phyloP scores from a whole-genome alignment of 371 early-diverging fungal species.

The Blakeslea trispora region DNA sequence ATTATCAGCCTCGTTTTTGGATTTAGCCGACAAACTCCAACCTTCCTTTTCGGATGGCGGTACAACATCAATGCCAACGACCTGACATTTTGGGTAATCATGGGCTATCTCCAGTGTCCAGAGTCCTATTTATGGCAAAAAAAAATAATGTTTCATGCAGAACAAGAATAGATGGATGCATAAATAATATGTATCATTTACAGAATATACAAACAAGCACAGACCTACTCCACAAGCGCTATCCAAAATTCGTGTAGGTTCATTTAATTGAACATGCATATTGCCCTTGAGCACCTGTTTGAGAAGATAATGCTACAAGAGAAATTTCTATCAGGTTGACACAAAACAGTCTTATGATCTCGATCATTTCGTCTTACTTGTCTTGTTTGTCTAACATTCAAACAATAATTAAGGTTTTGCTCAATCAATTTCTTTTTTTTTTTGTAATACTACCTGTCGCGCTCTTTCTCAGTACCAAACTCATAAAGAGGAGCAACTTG shows the following conservation, averaged over 20 bases:
- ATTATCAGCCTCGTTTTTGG: constrained; percentile 2
- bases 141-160: too few relatives aligned
- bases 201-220: not conserved
- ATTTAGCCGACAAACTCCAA: constrained; percentile 8
- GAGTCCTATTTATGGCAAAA: constrained; percentile 26
- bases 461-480: constrained; percentile 31
- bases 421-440: too few relatives aligned
- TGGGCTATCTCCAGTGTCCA: constrained; percentile 67
- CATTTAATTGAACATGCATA: constrained; percentile 17
- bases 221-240: constrained; percentile 29
- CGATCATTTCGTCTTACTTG: constrained; percentile 25
- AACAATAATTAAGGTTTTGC: not conserved
- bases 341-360: too few relatives aligned
- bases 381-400: constrained; percentile 30
- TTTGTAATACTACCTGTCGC: constrained; percentile 22
- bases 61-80: constrained; percentile 36
- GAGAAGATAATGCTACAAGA: constrained; percentile 29
- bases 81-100: constrained; percentile 38
- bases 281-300: constrained; percentile 29
- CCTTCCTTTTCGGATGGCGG: constrained; percentile 28
- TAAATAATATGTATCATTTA: not conserved
- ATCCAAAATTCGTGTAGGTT: constrained; percentile 22
- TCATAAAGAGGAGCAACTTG: too few relatives aligned
- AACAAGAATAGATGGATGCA: too few relatives aligned
- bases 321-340: too few relatives aligned